Evolutionary conservation across 1,284 basidiomycete species (phyloP), one percentile per base, ranked within the genome.

Genomic region (Pseudozyma thailandica): DNA sequence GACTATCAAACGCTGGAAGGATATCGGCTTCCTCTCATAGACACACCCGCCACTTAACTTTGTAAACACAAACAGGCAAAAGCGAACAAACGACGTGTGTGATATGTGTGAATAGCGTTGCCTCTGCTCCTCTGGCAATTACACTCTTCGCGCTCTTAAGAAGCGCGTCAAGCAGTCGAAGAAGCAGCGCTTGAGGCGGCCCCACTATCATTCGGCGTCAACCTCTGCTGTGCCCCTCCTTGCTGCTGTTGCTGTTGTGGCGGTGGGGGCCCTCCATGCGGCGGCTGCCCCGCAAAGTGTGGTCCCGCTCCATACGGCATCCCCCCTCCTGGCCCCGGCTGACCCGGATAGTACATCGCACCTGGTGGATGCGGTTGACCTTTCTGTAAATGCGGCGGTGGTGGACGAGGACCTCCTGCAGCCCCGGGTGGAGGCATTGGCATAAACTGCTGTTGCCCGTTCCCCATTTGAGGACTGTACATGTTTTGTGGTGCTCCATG

Each of bases 381-480:
- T 30, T 61, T 60, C 23, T 69, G 66, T 12, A 71, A 37, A 26
- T 71, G 68, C 47, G 66, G 66, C 23, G 68, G 68, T 37, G 68
- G 68, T 16, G 57, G 68, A 20, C 68, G 50, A 30, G 71, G 64
- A 30, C 43, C 62, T 2, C 71, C 71, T 6, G 50, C 57, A 6
- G 63, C 44, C 28, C 64, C 61, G 1, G 60, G 65, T 28, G 65
- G 65, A n/a, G 65, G 71, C 64, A 73, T 73, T 3, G 71, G 65
- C 52, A 64, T 60, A 30, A 58, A 69, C n/a, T 69, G 72, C 53
- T 59, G 60, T 49, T 57, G 57, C 21, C 43, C 51, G 21, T 72
- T 69, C 28, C 56, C 74, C 72, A 79, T 77, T 50, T 75, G 77
- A 35, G 77, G 77, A 23, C 73, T 75, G 52, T 79, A 79, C 63